phyloP scores from a whole-genome alignment of 1,284 basidiomycete species.

The Singerocomus inundabilis region DNA sequence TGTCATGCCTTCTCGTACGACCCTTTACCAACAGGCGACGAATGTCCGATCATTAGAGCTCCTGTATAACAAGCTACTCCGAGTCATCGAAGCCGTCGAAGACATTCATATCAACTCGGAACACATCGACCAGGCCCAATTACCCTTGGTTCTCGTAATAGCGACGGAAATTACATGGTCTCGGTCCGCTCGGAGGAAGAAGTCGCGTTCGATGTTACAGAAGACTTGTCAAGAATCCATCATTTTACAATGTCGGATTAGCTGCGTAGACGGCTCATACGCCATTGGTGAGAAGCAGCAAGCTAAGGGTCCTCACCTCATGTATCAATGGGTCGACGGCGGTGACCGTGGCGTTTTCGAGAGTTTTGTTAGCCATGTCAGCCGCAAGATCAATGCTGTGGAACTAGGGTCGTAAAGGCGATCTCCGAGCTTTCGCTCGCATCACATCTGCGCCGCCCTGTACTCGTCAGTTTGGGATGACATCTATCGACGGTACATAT shows the following conservation, averaged over 20 bases:
- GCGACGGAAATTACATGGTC: conserved; percentile 71
- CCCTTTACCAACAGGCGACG: conserved; percentile 41
- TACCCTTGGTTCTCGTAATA: conserved; percentile 35
- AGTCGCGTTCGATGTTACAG: conserved; percentile 10
- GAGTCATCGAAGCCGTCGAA: conserved; percentile 37
- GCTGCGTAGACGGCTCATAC: conserved; percentile 29
- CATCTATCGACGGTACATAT: too few species aligned
- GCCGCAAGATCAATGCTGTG: conserved; percentile 29
- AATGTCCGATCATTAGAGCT: conserved; percentile 15
- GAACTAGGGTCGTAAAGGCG: neutral
- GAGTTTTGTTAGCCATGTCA: conserved; percentile 64
- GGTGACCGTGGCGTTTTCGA: conserved; percentile 61
- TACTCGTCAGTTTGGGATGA: conserved; percentile 13
- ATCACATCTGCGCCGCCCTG: neutral
- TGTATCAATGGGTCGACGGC: conserved; percentile 66
- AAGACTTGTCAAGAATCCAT: conserved; percentile 5
- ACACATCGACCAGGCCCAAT: neutral
- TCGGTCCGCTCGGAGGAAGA: conserved; percentile 59
- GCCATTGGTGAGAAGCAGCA: conserved; percentile 16
- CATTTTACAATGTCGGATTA: conserved; percentile 24
- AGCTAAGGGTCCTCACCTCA: conserved; percentile 30
- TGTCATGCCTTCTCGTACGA: conserved; percentile 58
- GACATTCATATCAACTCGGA: conserved; percentile 26
- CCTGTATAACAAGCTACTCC: conserved; percentile 24
- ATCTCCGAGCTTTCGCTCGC: neutral